A percentile compares a stretch with the other conserved stretches of the same genome.
Conservation (phyloP, 1,139 yeast species). For the Hemisphaericaspora xylanilytica region DNA sequence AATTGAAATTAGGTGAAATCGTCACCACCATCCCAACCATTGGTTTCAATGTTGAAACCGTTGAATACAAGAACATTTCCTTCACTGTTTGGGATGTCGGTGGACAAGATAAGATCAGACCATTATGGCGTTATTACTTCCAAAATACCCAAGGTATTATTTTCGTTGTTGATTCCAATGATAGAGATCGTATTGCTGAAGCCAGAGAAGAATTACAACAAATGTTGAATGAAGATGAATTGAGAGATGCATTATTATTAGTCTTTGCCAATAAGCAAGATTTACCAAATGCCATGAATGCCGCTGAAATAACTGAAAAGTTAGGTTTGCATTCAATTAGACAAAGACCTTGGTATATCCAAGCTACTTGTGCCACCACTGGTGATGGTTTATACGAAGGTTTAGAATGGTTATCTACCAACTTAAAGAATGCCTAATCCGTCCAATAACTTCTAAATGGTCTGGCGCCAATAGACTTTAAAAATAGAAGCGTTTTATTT, state of each 20-base stretch:
- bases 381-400: conserved; percentile 46
- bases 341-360: conserved; percentile 46
- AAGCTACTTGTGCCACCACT: conserved; percentile 43
- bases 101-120: conserved; percentile 45
- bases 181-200: conserved; percentile 45
- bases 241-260: conserved; percentile 41
- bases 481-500: not conserved
- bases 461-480: too few relatives aligned
- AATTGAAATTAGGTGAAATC: conserved; percentile 42
- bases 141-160: conserved; percentile 45
- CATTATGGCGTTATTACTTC: conserved; percentile 45
- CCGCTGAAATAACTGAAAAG: conserved; percentile 44
- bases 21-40: conserved; percentile 44
- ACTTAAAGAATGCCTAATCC: conserved; percentile 26
- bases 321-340: conserved; percentile 43
- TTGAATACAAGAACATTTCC: conserved; percentile 41
- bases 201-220: conserved; percentile 46
- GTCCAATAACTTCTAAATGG: too few relatives aligned
- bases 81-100: conserved; percentile 47
- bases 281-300: conserved; percentile 46
- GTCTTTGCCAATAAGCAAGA: conserved; percentile 45
- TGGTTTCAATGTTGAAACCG: conserved; percentile 44
- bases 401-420: conserved; percentile 43
- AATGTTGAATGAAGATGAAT: conserved; percentile 44
- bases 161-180: conserved; percentile 42